A percentile compares a stretch with the other conserved stretches of the same genome.
phyloP scores from a whole-genome alignment of 345 rosid genomes.

The Eucalyptus paniculata region DNA sequence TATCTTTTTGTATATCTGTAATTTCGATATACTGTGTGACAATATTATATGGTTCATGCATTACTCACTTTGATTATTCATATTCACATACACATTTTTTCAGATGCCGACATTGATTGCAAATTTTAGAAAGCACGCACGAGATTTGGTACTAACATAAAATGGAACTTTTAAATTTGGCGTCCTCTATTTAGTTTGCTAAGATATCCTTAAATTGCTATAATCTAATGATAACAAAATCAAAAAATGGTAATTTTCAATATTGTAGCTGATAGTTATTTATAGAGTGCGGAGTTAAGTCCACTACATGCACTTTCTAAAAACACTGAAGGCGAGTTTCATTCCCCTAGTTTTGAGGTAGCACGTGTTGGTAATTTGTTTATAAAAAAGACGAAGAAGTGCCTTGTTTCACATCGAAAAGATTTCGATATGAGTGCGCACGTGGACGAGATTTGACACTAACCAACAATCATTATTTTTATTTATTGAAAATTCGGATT shows the following conservation, averaged over 20 bases:
- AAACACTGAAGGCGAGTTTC: not conserved
- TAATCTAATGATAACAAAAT: not conserved
- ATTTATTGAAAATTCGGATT: too few species aligned
- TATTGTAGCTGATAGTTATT: not conserved
- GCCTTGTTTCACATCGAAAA: too few species aligned
- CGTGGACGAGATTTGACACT: too few species aligned
- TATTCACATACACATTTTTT: not conserved
- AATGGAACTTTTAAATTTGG: not conserved
- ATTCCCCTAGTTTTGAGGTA: not conserved
- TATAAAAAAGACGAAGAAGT: too few species aligned
- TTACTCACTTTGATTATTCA: not conserved
- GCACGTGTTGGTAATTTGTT: not conserved
- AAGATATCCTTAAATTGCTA: not conserved
- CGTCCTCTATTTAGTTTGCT: not conserved
- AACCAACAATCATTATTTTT: too few species aligned
- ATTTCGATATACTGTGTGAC: not conserved
- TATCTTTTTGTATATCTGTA: not conserved
- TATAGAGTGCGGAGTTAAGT: not conserved
- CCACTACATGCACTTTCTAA: not conserved
- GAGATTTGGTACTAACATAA: not conserved
- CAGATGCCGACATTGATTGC: not conserved
- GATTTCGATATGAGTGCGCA: too few species aligned
- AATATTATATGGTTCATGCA: not conserved
- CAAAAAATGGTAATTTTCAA: not conserved
- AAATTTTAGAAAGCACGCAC: not conserved